These are phyloP conservation scores for Eimeria falciformis DNA, from an alignment of 169 alveolate genomes.

Conservation along the genomic window DNA sequence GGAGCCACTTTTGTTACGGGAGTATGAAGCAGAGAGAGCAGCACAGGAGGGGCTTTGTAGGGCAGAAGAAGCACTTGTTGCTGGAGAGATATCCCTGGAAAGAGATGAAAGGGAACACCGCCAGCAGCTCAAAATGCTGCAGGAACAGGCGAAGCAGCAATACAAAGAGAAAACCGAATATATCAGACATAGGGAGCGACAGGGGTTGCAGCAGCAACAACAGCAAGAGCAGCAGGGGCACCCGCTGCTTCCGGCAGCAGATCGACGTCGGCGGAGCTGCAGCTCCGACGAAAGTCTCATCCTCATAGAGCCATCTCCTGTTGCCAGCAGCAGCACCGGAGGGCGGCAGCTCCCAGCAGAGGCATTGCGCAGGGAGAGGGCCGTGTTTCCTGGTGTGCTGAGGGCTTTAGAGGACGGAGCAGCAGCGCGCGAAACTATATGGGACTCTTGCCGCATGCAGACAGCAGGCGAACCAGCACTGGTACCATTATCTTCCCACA, in stretches of 20 bases:
- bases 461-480: slow-evolving; percentile 29
- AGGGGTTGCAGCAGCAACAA: slow-evolving; percentile 16
- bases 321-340: not conserved
- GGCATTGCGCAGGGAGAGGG: not conserved
- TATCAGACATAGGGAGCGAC: slow-evolving; percentile 6
- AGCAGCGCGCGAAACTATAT: slow-evolving; percentile 18
- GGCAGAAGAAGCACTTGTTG: slow-evolving; percentile 35
- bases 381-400: not conserved
- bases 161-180: not conserved
- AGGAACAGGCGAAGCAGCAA: slow-evolving; percentile 32
- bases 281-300: slow-evolving; percentile 22
- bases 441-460: slow-evolving; percentile 15
- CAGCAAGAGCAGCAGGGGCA: slow-evolving; percentile 8
- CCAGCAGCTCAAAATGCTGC: slow-evolving; percentile 43
- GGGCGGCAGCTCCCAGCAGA: slow-evolving; percentile 17
- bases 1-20: slow-evolving; percentile 27
- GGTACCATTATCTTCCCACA: not conserved
- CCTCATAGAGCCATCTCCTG: slow-evolving; percentile 28
- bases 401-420: slow-evolving; percentile 4
- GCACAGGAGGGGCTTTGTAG: not conserved
- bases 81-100: slow-evolving; percentile 35
- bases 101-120: slow-evolving; percentile 69
- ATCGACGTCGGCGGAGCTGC: not conserved
- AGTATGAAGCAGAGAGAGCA: slow-evolving; percentile 54
- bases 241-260: not conserved